These are phyloP conservation scores for Nicotiana sylvestris DNA, from an alignment of 257 asterid genomes.

Conservation along the genomic window DNA sequence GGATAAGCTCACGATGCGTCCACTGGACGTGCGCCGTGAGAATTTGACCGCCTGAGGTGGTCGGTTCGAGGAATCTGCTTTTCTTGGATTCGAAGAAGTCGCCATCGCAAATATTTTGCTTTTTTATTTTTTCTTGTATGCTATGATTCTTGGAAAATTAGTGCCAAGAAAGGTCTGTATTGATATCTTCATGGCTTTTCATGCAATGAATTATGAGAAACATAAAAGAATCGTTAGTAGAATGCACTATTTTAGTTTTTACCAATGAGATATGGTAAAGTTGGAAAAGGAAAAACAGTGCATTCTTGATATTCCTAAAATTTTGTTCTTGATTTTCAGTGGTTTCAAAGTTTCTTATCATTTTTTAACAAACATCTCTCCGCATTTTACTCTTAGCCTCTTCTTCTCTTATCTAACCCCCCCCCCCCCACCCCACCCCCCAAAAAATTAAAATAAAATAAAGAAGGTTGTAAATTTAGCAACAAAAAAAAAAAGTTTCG, in stretches of 20 bases:
- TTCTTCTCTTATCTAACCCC: neutral
- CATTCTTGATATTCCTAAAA: neutral
- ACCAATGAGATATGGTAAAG: neutral
- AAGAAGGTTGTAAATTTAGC: too few species aligned
- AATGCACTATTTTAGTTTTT: neutral
- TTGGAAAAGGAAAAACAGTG: neutral
- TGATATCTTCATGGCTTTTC: neutral
- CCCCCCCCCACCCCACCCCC: neutral
- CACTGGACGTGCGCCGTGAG: slow-evolving; percentile 68
- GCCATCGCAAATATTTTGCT: slow-evolving; percentile 19
- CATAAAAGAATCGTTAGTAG: neutral
- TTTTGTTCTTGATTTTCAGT: neutral
- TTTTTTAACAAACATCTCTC: slow-evolving; percentile 15
- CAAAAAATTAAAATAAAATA: too few species aligned
- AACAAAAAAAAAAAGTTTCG: too few species aligned
- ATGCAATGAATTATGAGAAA: slow-evolving; percentile 13
- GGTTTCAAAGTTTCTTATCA: slow-evolving; percentile 11
- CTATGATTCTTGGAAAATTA: neutral
- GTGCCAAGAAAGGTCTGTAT: neutral
- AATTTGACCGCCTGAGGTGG: slow-evolving; percentile 54
- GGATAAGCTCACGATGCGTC: slow-evolving; percentile 64
- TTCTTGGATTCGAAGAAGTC: slow-evolving; percentile 32
- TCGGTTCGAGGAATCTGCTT: slow-evolving; percentile 24
- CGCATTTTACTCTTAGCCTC: slow-evolving; percentile 40
- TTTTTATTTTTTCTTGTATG: neutral